Percentiles rank a stretch among this genome's conserved stretches.
Evolutionary conservation across 345 rosid species (phyloP).

Genomic region (Rhodamnia rubescens): DNA sequence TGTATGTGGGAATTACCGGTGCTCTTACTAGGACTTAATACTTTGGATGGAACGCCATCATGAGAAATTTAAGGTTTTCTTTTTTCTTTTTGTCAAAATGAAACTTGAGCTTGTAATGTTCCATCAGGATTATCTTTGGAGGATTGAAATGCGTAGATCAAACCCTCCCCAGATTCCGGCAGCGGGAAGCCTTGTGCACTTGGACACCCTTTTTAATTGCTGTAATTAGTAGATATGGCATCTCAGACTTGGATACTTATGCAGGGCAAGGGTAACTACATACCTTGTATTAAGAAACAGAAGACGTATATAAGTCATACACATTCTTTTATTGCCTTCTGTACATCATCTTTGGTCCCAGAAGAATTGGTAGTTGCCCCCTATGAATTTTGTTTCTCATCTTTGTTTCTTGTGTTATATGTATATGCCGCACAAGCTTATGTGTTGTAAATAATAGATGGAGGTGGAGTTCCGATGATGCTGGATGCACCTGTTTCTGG

Average conservation of each 20-base stretch:
- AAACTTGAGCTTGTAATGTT: not conserved
- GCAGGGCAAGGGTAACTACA: not conserved
- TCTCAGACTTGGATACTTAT: not conserved
- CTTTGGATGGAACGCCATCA: not conserved
- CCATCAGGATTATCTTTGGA: not conserved
- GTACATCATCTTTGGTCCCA: not conserved
- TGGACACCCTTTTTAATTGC: not conserved
- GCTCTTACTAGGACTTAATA: not conserved
- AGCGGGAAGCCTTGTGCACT: not conserved
- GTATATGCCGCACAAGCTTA: not conserved
- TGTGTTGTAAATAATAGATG: conserved; percentile 13
- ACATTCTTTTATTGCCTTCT: not conserved
- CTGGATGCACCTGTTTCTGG: conserved; percentile 99
- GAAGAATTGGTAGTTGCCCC: not conserved
- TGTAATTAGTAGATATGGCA: not conserved
- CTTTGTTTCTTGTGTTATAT: not conserved
- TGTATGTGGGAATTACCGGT: not conserved
- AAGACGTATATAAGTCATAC: not conserved
- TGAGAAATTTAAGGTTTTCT: not conserved
- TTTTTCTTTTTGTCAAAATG: not conserved
- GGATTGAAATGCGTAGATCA: not conserved
- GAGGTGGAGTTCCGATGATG: conserved; percentile 63
- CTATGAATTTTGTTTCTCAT: not conserved
- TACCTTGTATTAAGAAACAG: not conserved
- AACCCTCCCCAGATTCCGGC: not conserved